Conservation (phyloP, 1,139 yeast genomes). For the Saccharomyces uvarum region DNA sequence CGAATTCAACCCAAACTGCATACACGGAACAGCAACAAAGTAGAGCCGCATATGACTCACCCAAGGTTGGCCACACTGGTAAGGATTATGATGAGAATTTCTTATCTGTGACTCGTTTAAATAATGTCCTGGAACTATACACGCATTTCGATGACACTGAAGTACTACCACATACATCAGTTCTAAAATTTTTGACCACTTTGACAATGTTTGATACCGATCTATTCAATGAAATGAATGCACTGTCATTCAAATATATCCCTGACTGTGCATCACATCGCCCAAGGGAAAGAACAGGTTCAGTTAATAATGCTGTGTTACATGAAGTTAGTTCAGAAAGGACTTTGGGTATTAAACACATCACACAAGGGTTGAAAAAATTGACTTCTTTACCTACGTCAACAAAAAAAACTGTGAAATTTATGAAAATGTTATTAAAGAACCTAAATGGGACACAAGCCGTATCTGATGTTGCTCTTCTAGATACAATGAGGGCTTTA, state of each 20-base stretch:
- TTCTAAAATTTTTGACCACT: conserved; percentile 20
- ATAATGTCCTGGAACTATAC: conserved; percentile 18
- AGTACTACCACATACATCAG: conserved; percentile 22
- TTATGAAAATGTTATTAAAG: conserved; percentile 23
- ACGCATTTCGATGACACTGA: conserved; percentile 22
- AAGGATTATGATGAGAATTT: background rate
- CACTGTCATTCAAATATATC: conserved; percentile 18
- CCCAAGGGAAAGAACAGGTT: conserved; percentile 1
- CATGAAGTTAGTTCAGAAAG: conserved; percentile 7
- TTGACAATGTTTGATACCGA: conserved; percentile 24
- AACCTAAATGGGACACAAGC: conserved; percentile 23
- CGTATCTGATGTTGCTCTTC: conserved; percentile 23
- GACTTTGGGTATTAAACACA: conserved; percentile 11
- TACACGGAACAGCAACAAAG: background rate
- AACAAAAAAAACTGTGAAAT: conserved; percentile 20
- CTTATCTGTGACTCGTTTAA: conserved; percentile 10
- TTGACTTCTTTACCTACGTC: conserved; percentile 14
- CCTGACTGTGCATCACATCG: conserved; percentile 10
- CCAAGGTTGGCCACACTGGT: background rate
- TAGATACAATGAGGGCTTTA: conserved; percentile 24
- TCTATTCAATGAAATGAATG: conserved; percentile 21
- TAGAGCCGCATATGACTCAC: background rate
- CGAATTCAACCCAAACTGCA: background rate
- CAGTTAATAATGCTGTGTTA: background rate
- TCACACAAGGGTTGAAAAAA: conserved; percentile 19